Evolutionary conservation across 2,329 filamentous ascomycete species (phyloP).

Genomic region (Neophaeococcomyces mojaviensis): DNA sequence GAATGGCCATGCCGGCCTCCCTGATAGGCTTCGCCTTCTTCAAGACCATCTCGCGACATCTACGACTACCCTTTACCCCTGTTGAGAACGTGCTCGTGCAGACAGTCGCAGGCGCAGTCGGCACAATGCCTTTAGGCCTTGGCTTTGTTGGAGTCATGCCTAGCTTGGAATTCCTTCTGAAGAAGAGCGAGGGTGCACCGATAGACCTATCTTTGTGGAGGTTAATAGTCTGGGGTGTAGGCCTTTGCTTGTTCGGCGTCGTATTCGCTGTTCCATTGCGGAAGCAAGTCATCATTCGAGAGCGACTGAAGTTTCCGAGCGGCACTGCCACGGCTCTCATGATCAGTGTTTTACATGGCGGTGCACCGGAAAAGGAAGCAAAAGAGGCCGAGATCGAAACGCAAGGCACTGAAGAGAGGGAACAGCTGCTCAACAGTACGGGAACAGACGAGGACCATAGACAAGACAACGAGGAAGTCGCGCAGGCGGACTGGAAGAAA

Average conservation of each 20-base stretch:
- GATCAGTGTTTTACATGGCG: slow-evolving; percentile 80
- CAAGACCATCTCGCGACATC: slow-evolving; percentile 63
- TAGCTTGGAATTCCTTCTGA: slow-evolving; percentile 79
- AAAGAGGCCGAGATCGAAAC: slow-evolving; percentile 18
- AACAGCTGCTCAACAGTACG: slow-evolving; percentile 24
- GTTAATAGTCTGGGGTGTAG: slow-evolving; percentile 81
- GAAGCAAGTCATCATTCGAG: slow-evolving; percentile 83
- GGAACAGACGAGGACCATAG: slow-evolving; percentile 23
- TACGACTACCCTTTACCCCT: slow-evolving; percentile 77
- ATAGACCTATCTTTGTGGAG: slow-evolving; percentile 65
- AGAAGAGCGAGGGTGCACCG: slow-evolving; percentile 68
- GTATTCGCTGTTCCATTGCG: slow-evolving; percentile 90
- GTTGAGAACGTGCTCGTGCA: slow-evolving; percentile 96
- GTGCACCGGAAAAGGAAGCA: slow-evolving; percentile 35
- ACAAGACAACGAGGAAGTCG: slow-evolving; percentile 27
- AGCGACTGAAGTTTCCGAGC: slow-evolving; percentile 88
- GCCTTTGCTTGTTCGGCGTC: slow-evolving; percentile 92
- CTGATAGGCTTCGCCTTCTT: slow-evolving; percentile 94
- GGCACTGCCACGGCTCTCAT: slow-evolving; percentile 92
- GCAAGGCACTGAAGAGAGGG: slow-evolving; percentile 25
- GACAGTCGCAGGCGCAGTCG: slow-evolving; percentile 89
- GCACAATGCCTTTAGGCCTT: slow-evolving; percentile 91
- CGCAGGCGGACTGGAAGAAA: slow-evolving; percentile 51
- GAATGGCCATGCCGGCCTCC: slow-evolving; percentile 95
- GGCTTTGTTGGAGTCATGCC: slow-evolving; percentile 94